These are phyloP conservation scores for Boletellus emodensis DNA, from an alignment of 768 basidiomycete genomes.

Conservation along the genomic window DNA sequence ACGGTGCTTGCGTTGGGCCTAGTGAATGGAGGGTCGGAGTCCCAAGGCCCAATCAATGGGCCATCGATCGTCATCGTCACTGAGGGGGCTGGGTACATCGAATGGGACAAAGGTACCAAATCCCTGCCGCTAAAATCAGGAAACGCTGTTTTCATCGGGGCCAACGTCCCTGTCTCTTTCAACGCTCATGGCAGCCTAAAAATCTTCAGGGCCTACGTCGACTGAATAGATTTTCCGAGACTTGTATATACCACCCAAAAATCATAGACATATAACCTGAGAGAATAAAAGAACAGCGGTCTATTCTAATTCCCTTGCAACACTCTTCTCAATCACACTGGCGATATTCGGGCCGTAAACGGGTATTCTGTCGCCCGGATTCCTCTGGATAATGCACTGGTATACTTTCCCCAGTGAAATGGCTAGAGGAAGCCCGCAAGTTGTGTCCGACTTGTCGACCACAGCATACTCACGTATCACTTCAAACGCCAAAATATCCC, in stretches of 20 bases:
- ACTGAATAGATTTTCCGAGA: conserved; percentile 3
- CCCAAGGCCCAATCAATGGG: conserved; percentile 64
- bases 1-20: conserved; percentile 70
- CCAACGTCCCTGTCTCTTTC: conserved; percentile 56
- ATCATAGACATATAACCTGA: neutral
- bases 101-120: conserved; percentile 41
- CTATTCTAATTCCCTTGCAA: too few species aligned
- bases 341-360: conserved; percentile 49
- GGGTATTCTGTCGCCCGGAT: conserved; percentile 78
- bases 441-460: conserved; percentile 19
- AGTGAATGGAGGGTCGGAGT: conserved; percentile 40
- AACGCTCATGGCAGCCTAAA: conserved; percentile 26
- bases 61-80: conserved; percentile 85
- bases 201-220: conserved; percentile 30
- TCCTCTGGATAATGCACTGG: conserved; percentile 76
- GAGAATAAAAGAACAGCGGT: neutral
- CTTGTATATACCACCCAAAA: neutral
- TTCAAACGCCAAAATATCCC: conserved; percentile 83
- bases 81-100: conserved; percentile 55
- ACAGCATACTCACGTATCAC: conserved; percentile 48
- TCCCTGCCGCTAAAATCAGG: conserved; percentile 51
- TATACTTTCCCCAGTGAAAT: conserved; percentile 36
- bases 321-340: too few species aligned
- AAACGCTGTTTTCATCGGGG: conserved; percentile 80
- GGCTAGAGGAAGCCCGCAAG: conserved; percentile 68